Base-by-base conservation (phyloP, 2,329 filamentous ascomycete genomes). In the Xylaria sp. region DNA sequence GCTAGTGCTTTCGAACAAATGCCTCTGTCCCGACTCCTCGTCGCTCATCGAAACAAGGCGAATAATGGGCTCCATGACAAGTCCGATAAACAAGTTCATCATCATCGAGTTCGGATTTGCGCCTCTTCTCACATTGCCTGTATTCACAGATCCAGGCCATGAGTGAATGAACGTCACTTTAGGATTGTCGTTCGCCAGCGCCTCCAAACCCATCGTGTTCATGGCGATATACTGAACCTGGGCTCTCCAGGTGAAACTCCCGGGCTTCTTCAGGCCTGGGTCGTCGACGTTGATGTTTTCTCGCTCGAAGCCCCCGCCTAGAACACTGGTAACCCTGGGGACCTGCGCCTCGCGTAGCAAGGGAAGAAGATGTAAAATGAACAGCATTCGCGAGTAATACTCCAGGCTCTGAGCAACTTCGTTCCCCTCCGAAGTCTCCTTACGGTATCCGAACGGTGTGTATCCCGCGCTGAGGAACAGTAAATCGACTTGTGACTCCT, bases 381-480 rank as follows among this genome's bases (percentile, higher is more conserved):
- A 83, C 2, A 81, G 74, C n/a, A 84, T 79, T 4, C 83, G 80
- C 2, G 79, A 77, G 77, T 85, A 85, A 73, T 82, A 84, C 45
- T 76, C 74, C 27, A 85, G 71, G 11, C 73, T 78, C 45, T 81
- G 81, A 0, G 74, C 74, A 34, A 80, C 75, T n/a, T 84, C 82
- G 1, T 84, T 3, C 0, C 82, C 83, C 68, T 85, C 83, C 1
- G 72, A 1, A 0, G 80, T 83, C 57, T 82, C 82, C 8, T 68
- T 66, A 8, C 81, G 78, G 4, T 32, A 60, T 17, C 78, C 79
- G 11, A 84, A 80, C 0, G 83, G 81, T 2, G 79, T 78, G 68
- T 83, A 85, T 1, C 84, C 83, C 0, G 82, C 72, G 0, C 79
- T 80, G 0, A 85, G 74, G 69, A 85, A 85, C 0, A 85, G 65